A percentile compares a stretch with the other conserved stretches of the same genome.
phyloP scores from a whole-genome alignment of 192 early-diverging fungal genomes.

The Funneliformis geosporum region DNA sequence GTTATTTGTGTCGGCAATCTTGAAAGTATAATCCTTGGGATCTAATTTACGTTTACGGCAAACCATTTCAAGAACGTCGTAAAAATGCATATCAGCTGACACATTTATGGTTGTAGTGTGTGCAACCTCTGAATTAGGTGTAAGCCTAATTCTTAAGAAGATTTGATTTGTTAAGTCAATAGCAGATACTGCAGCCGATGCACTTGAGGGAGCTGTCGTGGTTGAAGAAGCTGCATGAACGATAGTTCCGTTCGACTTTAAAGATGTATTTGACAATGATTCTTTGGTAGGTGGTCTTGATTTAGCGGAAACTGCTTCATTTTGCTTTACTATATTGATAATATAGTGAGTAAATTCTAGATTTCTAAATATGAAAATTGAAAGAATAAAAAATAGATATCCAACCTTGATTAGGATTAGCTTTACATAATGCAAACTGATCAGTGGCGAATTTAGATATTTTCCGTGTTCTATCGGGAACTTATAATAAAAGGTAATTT shows the following conservation, averaged over 20 bases:
- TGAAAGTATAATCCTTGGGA: slow-evolving; percentile 81
- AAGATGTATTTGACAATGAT: neutral
- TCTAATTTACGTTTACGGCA: slow-evolving; percentile 88
- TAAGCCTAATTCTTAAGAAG: slow-evolving; percentile 57
- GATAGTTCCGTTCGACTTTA: neutral
- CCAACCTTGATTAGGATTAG: slow-evolving; percentile 68
- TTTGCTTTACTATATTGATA: slow-evolving; percentile 39
- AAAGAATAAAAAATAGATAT: slow-evolving; percentile 8
- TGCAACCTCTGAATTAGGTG: slow-evolving; percentile 60
- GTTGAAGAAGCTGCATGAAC: neutral
- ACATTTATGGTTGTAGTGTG: slow-evolving; percentile 90
- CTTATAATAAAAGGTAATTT: slow-evolving; percentile 43
- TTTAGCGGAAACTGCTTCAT: slow-evolving; percentile 24
- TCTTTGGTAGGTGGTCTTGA: slow-evolving; percentile 6
- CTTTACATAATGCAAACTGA: slow-evolving; percentile 86
- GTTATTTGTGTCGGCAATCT: slow-evolving; percentile 73
- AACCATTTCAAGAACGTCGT: slow-evolving; percentile 79
- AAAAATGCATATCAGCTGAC: slow-evolving; percentile 67
- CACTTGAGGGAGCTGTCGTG: neutral
- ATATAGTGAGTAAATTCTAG: neutral
- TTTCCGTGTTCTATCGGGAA: slow-evolving; percentile 82
- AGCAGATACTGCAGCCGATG: neutral
- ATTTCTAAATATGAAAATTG: neutral
- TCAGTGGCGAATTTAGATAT: slow-evolving; percentile 87
- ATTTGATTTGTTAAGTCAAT: slow-evolving; percentile 45